Evolutionary conservation across 352 stramenopile genomes (phyloP).

Genomic region (Phytophthora quininea): DNA sequence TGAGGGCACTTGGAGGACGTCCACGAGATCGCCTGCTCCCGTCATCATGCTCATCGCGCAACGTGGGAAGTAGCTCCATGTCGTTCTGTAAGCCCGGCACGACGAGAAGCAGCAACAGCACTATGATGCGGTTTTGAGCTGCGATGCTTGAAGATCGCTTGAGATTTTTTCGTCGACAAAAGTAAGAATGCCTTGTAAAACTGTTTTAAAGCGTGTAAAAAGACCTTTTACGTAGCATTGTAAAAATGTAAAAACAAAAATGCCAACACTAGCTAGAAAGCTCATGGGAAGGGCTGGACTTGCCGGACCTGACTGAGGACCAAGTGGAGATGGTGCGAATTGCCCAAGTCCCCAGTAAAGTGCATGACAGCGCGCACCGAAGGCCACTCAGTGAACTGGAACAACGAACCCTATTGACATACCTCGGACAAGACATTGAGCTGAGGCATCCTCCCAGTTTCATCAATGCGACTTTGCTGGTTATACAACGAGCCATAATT

Average conservation of each 20-base stretch:
- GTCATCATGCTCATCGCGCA: slow-evolving; percentile 1
- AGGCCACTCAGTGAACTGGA: neutral
- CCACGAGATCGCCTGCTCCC: neutral
- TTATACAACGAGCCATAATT: neutral
- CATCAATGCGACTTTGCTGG: neutral
- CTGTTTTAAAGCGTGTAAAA: neutral
- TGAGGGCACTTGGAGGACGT: neutral
- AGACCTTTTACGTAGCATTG: neutral
- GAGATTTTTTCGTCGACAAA: neutral
- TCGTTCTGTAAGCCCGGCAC: neutral
- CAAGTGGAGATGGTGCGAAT: too few relatives aligned
- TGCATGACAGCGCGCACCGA: too few relatives aligned
- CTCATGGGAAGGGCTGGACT: too few relatives aligned
- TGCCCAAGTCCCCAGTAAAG: too few relatives aligned
- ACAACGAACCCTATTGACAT: neutral
- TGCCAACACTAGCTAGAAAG: neutral
- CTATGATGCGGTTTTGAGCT: too few relatives aligned
- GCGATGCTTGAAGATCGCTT: too few relatives aligned
- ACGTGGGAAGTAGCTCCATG: slow-evolving; percentile 5
- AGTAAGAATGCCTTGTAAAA: neutral
- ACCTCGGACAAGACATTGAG: neutral
- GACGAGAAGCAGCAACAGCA: neutral
- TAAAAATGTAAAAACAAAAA: neutral
- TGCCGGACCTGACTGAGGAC: too few relatives aligned
- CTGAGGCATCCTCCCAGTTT: neutral